phyloP scores from a whole-genome alignment of 805 yeast species.

The Komagataella phaffii region DNA sequence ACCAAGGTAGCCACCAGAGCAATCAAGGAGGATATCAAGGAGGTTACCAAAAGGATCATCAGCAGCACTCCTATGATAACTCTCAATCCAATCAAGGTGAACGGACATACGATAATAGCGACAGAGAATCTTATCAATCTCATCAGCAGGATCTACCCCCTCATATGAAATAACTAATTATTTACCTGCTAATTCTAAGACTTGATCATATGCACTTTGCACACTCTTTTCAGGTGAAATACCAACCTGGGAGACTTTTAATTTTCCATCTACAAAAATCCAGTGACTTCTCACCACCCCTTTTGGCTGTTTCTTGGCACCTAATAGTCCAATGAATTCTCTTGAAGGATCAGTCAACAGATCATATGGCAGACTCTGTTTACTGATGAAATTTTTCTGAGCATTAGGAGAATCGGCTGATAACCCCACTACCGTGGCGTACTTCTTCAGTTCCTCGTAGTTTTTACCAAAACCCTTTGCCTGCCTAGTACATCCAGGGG shows the following conservation, averaged over 20 bases:
- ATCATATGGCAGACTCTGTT: conserved; percentile 61
- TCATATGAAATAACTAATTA: conserved; percentile 1
- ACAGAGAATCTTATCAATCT: neutral
- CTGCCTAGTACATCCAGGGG: conserved; percentile 95
- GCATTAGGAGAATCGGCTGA: conserved; percentile 74
- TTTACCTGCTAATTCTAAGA: conserved; percentile 22
- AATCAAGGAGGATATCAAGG: neutral
- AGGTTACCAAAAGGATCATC: neutral
- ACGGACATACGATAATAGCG: neutral
- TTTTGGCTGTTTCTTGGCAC: conserved; percentile 68
- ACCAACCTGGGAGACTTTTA: conserved; percentile 36
- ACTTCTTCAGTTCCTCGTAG: conserved; percentile 36
- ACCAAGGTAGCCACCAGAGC: neutral
- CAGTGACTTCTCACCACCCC: conserved; percentile 88
- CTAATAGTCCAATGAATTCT: conserved; percentile 56
- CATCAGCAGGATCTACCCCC: conserved; percentile 1
- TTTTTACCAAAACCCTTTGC: conserved; percentile 78
- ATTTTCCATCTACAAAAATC: conserved; percentile 70
- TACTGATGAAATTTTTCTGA: conserved; percentile 62
- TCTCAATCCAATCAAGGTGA: conserved; percentile 1
- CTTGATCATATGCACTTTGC: conserved; percentile 42
- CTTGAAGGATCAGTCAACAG: conserved; percentile 67
- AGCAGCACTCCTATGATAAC: conserved; percentile 1
- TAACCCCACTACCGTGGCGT: conserved; percentile 61
- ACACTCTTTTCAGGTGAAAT: conserved; percentile 51